Evolutionary conservation across 2,329 filamentous ascomycete genomes (phyloP).

Genomic region (Apiospora saccharicola): DNA sequence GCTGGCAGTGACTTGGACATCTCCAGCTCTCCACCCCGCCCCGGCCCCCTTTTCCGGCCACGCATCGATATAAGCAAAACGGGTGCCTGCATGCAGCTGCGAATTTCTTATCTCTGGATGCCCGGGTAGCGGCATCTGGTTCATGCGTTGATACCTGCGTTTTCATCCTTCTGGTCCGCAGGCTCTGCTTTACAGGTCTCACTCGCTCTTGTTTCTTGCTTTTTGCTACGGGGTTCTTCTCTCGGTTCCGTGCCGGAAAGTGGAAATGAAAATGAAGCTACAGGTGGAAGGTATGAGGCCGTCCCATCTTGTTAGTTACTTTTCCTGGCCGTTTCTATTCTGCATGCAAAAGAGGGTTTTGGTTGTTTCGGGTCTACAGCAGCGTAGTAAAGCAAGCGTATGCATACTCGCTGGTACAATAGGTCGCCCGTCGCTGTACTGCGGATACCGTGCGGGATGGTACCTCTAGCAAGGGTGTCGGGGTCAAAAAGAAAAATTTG

Average conservation of each 20-base stretch:
- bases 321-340: background rate
- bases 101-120: background rate
- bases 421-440: background rate
- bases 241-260: background rate
- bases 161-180: background rate
- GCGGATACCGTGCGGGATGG: background rate
- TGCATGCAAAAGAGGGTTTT: background rate
- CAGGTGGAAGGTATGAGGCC: background rate
- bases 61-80: background rate
- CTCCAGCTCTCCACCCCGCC: background rate
- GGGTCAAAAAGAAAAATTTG: background rate
- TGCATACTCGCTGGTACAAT: background rate
- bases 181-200: background rate
- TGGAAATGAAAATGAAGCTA: background rate
- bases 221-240: background rate
- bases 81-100: background rate
- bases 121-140: background rate
- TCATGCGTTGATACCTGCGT: background rate
- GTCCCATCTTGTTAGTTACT: background rate
- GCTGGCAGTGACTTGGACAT: background rate
- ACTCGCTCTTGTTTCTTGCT: background rate
- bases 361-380: background rate
- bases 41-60: background rate
- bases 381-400: constrained; percentile 5
- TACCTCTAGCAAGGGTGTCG: background rate